Evolutionary conservation across 2,329 filamentous ascomycete genomes (phyloP).

Genomic region (Ceratocystis variospora): DNA sequence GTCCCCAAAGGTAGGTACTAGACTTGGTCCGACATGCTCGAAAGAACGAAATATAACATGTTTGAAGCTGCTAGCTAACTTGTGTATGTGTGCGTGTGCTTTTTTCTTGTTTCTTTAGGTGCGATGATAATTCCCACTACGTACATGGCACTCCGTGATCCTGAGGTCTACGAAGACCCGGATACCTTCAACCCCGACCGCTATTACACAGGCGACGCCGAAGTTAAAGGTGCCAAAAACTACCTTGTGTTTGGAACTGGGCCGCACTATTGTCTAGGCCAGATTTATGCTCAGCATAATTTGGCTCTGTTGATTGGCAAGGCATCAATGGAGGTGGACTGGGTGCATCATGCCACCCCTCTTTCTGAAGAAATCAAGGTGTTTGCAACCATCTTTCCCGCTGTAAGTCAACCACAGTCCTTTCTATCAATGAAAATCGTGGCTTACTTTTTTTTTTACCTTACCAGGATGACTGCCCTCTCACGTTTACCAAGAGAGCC

Average conservation of each 20-base stretch:
- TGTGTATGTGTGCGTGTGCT: background rate
- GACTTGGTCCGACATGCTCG: background rate
- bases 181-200: slow-evolving; percentile 82
- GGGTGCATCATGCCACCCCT: slow-evolving; percentile 76
- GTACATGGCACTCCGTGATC: slow-evolving; percentile 81
- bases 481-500: slow-evolving; percentile 48
- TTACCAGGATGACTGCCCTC: slow-evolving; percentile 63
- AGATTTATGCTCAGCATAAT: slow-evolving; percentile 81
- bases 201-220: slow-evolving; percentile 80
- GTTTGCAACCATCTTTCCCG: slow-evolving; percentile 95
- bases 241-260: slow-evolving; percentile 92
- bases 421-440: background rate
- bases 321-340: slow-evolving; percentile 74
- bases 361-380: slow-evolving; percentile 90
- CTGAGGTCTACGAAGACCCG: slow-evolving; percentile 80
- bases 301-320: slow-evolving; percentile 82
- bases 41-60: background rate
- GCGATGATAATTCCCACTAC: slow-evolving; percentile 91
- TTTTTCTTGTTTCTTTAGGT: slow-evolving; percentile 31
- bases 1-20: slow-evolving; percentile 58
- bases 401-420: slow-evolving; percentile 43
- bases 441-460: slow-evolving; percentile 22
- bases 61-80: slow-evolving; percentile 20
- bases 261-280: slow-evolving; percentile 90
- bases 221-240: slow-evolving; percentile 79